phyloP scores from a whole-genome alignment of 1,139 yeast species.

The Suhomyces coccinellae region DNA sequence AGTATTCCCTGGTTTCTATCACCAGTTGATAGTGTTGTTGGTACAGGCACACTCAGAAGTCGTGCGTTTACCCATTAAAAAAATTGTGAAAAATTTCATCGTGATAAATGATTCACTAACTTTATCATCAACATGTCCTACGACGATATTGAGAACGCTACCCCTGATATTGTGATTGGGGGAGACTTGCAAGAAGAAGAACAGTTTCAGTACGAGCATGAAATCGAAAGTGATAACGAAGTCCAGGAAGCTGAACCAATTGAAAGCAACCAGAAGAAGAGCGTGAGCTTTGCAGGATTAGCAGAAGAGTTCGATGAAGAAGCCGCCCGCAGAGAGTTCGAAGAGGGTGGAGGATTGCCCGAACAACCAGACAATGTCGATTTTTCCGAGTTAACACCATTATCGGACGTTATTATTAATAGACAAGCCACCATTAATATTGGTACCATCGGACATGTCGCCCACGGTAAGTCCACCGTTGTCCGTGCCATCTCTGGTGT shows the following conservation, averaged over 20 bases:
- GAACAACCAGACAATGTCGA: constrained; percentile 93
- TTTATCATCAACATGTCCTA: constrained; percentile 36
- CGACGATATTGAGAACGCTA: constrained; percentile 80
- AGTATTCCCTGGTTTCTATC: too few relatives aligned
- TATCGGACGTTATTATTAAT: constrained; percentile 91
- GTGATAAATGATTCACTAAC: constrained; percentile 5
- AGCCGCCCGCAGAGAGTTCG: constrained; percentile 76
- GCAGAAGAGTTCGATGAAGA: constrained; percentile 63
- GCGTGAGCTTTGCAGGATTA: constrained; percentile 80
- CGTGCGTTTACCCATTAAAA: constrained; percentile 10
- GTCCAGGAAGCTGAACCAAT: constrained; percentile 30
- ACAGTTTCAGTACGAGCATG: constrained; percentile 45
- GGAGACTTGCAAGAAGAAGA: constrained; percentile 55
- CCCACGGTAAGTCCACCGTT: constrained; percentile 98
- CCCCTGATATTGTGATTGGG: constrained; percentile 83
- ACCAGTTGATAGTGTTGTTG: neutral
- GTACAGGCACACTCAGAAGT: neutral
- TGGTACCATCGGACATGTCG: constrained; percentile 99
- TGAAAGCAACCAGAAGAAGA: constrained; percentile 58
- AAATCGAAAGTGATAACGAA: constrained; percentile 50
- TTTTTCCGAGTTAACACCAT: constrained; percentile 73
- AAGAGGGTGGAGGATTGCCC: constrained; percentile 98
- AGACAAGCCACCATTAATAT: constrained; percentile 99
- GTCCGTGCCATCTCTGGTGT: constrained; percentile 99
- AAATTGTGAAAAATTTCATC: constrained; percentile 21